Evolutionary conservation across 2,329 filamentous ascomycete species (phyloP), one percentile per base, ranked within the genome.

Genomic region (Falciphora oryzae): DNA sequence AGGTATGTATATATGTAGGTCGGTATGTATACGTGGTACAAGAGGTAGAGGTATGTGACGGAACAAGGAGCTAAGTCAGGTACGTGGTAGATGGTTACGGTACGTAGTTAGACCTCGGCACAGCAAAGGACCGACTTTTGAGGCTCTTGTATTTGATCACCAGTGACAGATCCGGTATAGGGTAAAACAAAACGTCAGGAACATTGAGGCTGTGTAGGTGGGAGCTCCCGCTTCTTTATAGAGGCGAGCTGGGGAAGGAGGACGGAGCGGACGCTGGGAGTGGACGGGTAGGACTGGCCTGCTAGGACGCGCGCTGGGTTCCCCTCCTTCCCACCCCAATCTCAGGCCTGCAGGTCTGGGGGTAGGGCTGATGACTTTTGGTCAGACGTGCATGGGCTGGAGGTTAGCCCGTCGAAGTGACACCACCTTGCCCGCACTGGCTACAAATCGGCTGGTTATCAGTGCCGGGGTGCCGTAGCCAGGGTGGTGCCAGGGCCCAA

Each of bases 301-400:
- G 44, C 18, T 53, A 25, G 44, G 44, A 53, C 22, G 22, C 31
- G 10, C 11, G 31, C 59, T 25, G 8, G 29, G 29, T 61, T 27
- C 38, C 38, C 38, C 38, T 44, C 38, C 38, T 38, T 18, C 7
- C 38, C n/a, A n/a, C 38, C 44, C 22, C 44, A 53, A 53, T 53
- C 18, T 10, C 22, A 25, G 44, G 44, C 44, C 44, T 53, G 44
- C 22, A 53, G 44, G 44, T 60, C 58, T 32, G 22, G 28, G 27
- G 56, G 61, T 63, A 63, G 61, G 61, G 61, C 61, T 63, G 61
- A 63, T 63, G 61, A 38, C 31, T 63, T 22, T 25, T 63, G 61
- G 50, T 63, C 61, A 63, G 61, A 63, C 61, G 28, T 38, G 61
- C 61, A 63, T 63, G 53, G 22, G 22, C 22, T 53, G 44, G 18